phyloP scores from a whole-genome alignment of 2,329 filamentous ascomycete species.

The Hypocreales sp. region DNA sequence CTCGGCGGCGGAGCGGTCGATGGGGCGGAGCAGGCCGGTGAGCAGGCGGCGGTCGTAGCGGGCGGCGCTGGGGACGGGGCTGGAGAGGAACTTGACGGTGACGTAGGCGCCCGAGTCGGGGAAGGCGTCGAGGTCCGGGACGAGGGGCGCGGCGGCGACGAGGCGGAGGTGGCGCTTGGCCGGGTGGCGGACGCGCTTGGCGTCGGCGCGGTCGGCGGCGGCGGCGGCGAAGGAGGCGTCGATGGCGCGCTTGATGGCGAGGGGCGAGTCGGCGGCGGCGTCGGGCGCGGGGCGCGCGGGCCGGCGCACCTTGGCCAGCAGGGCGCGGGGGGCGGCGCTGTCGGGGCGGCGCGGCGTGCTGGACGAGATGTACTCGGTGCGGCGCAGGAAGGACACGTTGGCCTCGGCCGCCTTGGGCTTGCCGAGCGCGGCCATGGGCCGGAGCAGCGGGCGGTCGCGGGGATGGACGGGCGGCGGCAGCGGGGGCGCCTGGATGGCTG shows the following conservation, averaged over 20 bases:
- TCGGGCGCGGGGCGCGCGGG: slow-evolving; percentile 35
- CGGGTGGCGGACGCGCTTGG: slow-evolving; percentile 38
- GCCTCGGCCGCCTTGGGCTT: slow-evolving; percentile 65
- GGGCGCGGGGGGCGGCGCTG: slow-evolving; percentile 25
- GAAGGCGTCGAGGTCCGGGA: slow-evolving; percentile 54
- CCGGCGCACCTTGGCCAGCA: slow-evolving; percentile 17
- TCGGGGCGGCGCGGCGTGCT: slow-evolving; percentile 32
- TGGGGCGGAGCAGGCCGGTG: slow-evolving; percentile 44
- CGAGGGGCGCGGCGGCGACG: slow-evolving; percentile 42
- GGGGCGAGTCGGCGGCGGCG: slow-evolving; percentile 44
- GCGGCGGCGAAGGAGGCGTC: slow-evolving; percentile 44
- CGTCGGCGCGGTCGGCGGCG: slow-evolving; percentile 36
- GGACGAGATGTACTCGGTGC: slow-evolving; percentile 86
- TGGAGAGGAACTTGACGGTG: slow-evolving; percentile 52
- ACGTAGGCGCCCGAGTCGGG: slow-evolving; percentile 55
- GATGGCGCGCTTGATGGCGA: slow-evolving; percentile 53
- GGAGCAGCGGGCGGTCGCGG: slow-evolving; percentile 69
- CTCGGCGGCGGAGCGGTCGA: slow-evolving; percentile 38
- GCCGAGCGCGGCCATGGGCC: slow-evolving; percentile 69
- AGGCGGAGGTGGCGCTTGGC: slow-evolving; percentile 41
- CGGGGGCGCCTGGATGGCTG: slow-evolving; percentile 70
- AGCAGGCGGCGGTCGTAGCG: slow-evolving; percentile 47
- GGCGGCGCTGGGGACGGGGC: slow-evolving; percentile 36
- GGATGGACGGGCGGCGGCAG: slow-evolving; percentile 60
- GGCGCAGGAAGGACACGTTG: slow-evolving; percentile 81